phyloP scores from a whole-genome alignment of 2,329 filamentous ascomycete genomes.

The Phyllosticta citriasiana region DNA sequence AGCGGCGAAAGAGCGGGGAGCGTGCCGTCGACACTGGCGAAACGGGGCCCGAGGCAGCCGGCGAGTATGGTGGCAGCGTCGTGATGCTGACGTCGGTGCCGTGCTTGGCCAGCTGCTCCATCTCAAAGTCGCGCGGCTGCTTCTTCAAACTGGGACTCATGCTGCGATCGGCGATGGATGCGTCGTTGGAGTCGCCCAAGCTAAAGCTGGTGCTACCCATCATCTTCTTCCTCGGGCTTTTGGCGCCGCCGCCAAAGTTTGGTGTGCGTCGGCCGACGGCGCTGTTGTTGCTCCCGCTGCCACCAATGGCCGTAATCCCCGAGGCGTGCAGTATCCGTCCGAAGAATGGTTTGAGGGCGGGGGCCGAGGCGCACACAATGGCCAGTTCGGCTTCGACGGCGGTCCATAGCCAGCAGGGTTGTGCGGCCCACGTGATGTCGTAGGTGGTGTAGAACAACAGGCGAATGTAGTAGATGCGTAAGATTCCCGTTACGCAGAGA shows the following conservation, averaged over 20 bases:
- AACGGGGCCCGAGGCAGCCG: not conserved
- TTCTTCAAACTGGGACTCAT: not conserved
- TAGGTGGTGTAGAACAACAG: conserved; percentile 25
- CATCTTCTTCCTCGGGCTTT: not conserved
- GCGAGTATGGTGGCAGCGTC: not conserved
- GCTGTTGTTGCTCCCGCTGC: not conserved
- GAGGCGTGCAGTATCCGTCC: not conserved
- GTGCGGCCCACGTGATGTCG: conserved; percentile 32
- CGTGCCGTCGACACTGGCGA: not conserved
- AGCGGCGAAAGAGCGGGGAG: not conserved
- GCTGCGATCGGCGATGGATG: not conserved
- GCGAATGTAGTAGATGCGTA: conserved; percentile 29
- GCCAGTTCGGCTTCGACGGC: conserved; percentile 32
- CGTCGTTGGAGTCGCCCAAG: not conserved
- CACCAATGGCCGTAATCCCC: not conserved
- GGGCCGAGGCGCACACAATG: conserved; percentile 34
- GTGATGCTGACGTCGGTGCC: not conserved
- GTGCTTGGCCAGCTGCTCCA: not conserved
- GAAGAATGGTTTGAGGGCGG: conserved; percentile 33
- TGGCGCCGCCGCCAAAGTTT: not conserved
- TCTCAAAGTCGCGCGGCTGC: not conserved
- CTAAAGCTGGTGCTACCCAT: not conserved
- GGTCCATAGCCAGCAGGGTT: conserved; percentile 32
- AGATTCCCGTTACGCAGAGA: conserved; percentile 25
- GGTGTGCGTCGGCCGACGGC: not conserved